A percentile compares a stretch with the other conserved stretches of the same genome.
These are phyloP conservation scores for Aspergillus cristatus DNA, from an alignment of 495 filamentous ascomycete genomes.

Conservation along the genomic window DNA sequence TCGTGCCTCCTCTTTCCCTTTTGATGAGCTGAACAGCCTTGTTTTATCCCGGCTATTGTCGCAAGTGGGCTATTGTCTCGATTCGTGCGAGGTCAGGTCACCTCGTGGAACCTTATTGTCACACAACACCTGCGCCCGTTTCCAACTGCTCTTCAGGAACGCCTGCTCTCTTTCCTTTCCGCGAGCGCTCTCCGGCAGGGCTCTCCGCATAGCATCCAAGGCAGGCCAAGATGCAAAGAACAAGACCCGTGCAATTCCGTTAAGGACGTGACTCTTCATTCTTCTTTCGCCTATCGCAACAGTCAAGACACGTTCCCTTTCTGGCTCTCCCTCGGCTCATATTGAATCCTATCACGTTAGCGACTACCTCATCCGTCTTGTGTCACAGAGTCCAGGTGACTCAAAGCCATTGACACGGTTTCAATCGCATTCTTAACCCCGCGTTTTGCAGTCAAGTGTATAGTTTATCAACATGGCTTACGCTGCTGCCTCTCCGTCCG, in stretches of 20 bases:
- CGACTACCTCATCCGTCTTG: constrained; percentile 25
- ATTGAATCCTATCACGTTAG: constrained; percentile 25
- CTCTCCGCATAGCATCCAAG: constrained; percentile 37
- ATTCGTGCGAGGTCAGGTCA: not conserved
- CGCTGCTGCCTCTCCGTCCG: constrained; percentile 30
- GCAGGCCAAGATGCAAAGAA: constrained; percentile 44
- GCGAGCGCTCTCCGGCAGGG: constrained; percentile 39
- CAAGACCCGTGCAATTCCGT: constrained; percentile 34
- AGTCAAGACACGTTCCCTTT: constrained; percentile 26
- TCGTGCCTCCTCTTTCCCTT: too few species aligned
- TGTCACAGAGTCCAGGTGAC: constrained; percentile 37
- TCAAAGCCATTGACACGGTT: constrained; percentile 28
- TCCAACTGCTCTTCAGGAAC: constrained; percentile 33
- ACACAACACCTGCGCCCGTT: constrained; percentile 29
- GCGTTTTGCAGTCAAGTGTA: constrained; percentile 27
- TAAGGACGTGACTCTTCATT: constrained; percentile 44
- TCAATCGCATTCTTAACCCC: constrained; percentile 22
- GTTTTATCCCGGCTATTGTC: too few species aligned
- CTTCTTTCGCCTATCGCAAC: constrained; percentile 23
- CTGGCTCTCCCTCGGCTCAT: constrained; percentile 22
- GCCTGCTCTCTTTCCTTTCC: constrained; percentile 14
- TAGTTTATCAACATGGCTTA: constrained; percentile 34
- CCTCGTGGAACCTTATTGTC: constrained; percentile 16
- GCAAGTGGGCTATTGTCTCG: not conserved
- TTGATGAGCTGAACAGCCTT: too few species aligned